Conservation (phyloP, 176 grass and related monocot genomes). For the Hordeum vulgare region DNA sequence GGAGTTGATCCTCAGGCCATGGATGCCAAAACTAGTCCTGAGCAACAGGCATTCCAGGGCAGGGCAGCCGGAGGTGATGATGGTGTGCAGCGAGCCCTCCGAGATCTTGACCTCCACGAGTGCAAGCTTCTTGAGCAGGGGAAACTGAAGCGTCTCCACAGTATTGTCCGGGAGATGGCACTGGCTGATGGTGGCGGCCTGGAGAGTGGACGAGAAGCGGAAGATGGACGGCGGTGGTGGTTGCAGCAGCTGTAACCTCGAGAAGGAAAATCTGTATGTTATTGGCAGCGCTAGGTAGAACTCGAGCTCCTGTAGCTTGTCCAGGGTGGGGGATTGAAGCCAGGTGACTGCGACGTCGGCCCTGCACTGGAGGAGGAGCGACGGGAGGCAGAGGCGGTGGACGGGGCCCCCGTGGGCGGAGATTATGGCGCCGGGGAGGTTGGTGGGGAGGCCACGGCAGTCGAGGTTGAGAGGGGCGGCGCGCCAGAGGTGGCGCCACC, state of each 20-base stretch:
- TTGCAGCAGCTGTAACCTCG: background rate
- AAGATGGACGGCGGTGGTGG: constrained; percentile 13
- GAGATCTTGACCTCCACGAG: background rate
- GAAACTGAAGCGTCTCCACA: background rate
- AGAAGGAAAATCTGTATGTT: background rate
- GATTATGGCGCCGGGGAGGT: background rate
- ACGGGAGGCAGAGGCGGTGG: background rate
- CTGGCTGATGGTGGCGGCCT: background rate
- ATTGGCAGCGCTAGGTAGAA: background rate
- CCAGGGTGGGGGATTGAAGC: background rate
- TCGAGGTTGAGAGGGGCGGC: background rate
- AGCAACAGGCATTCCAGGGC: background rate
- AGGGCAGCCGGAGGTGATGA: background rate
- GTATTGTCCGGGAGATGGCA: background rate
- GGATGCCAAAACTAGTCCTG: background rate
- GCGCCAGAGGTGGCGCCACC: background rate
- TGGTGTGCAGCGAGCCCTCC: background rate
- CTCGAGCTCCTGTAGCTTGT: background rate
- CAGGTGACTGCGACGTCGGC: background rate
- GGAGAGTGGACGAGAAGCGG: background rate
- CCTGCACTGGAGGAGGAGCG: background rate
- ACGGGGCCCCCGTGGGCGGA: background rate
- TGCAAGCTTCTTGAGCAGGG: background rate
- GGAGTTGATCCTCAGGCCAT: background rate
- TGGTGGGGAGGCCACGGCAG: background rate